These are phyloP conservation scores for Dillenia turbinata DNA, from an alignment of 164 flowering plant species.

Conservation along the genomic window DNA sequence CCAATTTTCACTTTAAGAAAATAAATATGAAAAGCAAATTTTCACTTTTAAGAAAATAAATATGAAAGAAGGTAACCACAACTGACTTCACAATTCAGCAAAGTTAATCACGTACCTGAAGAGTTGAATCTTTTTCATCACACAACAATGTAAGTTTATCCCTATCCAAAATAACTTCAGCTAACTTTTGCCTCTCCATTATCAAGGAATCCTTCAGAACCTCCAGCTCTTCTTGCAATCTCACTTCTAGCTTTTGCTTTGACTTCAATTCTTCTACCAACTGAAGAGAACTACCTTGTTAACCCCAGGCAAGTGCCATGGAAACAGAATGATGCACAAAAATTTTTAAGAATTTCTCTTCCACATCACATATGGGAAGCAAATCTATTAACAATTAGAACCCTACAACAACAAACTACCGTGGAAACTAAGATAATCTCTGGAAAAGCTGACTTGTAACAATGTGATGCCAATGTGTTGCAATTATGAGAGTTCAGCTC, in stretches of 20 bases:
- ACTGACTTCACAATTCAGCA: too few relatives aligned
- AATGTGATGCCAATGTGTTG: too few relatives aligned
- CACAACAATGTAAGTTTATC: slow-evolving; percentile 50
- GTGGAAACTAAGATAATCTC: too few relatives aligned
- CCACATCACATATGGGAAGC: too few relatives aligned
- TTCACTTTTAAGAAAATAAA: not conserved
- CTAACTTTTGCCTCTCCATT: slow-evolving; percentile 51
- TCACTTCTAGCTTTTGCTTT: slow-evolving; percentile 52
- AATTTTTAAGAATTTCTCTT: too few relatives aligned
- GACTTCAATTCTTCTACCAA: slow-evolving; percentile 61
- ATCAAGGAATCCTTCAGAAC: slow-evolving; percentile 48
- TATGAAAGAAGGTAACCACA: not conserved
- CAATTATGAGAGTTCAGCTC: too few relatives aligned
- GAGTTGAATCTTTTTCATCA: slow-evolving; percentile 63
- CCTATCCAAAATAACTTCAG: slow-evolving; percentile 41
- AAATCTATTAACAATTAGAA: too few relatives aligned
- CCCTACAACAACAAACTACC: too few relatives aligned
- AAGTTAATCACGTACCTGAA: slow-evolving; percentile 47
- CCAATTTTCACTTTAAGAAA: not conserved
- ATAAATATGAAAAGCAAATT: not conserved
- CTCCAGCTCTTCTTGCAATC: slow-evolving; percentile 65
- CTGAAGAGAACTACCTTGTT: slow-evolving; percentile 27
- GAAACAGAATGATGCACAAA: not conserved
- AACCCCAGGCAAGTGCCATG: not conserved
- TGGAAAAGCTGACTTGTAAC: too few relatives aligned